Percentiles rank a stretch among this genome's conserved stretches.
These are phyloP conservation scores for Flagelloscypha sp. DNA, from an alignment of 768 basidiomycete species.

Conservation along the genomic window DNA sequence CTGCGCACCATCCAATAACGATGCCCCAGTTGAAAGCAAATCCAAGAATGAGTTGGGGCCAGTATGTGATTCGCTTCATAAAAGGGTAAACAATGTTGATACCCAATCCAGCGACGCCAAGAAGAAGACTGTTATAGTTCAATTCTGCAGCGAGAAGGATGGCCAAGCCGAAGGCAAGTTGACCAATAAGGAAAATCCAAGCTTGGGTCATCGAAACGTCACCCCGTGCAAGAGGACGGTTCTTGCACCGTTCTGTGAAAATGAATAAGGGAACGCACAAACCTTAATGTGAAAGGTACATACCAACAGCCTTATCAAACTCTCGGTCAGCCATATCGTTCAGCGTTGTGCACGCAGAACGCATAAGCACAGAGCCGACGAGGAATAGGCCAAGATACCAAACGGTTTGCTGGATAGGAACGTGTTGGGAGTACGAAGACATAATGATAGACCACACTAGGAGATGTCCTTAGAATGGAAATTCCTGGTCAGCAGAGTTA, in stretches of 20 bases:
- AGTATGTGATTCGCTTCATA: conserved; percentile 47
- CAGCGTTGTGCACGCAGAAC: too few relatives aligned
- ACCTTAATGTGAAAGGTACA: too few relatives aligned
- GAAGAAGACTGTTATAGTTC: conserved; percentile 10
- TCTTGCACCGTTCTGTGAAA: conserved; percentile 26
- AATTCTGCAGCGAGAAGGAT: conserved; percentile 8
- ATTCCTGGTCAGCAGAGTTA: too few relatives aligned
- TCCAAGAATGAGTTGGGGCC: conserved; percentile 58
- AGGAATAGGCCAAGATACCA: too few relatives aligned
- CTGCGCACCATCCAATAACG: conserved; percentile 39
- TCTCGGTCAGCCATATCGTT: conserved; percentile 15
- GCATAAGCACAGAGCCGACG: too few relatives aligned
- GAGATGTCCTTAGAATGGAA: too few relatives aligned
- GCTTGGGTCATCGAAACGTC: conserved; percentile 19
- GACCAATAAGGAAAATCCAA: conserved; percentile 15
- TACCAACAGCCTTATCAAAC: conserved; percentile 14
- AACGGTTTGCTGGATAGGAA: too few relatives aligned
- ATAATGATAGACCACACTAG: too few relatives aligned
- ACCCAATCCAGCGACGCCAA: too few relatives aligned
- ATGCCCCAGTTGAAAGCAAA: conserved; percentile 50
- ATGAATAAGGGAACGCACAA: too few relatives aligned
- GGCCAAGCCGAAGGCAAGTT: conserved; percentile 12
- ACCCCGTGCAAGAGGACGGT: conserved; percentile 21
- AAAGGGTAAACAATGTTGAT: conserved; percentile 33
- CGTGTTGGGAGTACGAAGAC: too few relatives aligned